Percentiles rank a stretch among this genome's conserved stretches.
Evolutionary conservation across 2,329 filamentous ascomycete genomes (phyloP).

Genomic region (Orbilia oligospora): DNA sequence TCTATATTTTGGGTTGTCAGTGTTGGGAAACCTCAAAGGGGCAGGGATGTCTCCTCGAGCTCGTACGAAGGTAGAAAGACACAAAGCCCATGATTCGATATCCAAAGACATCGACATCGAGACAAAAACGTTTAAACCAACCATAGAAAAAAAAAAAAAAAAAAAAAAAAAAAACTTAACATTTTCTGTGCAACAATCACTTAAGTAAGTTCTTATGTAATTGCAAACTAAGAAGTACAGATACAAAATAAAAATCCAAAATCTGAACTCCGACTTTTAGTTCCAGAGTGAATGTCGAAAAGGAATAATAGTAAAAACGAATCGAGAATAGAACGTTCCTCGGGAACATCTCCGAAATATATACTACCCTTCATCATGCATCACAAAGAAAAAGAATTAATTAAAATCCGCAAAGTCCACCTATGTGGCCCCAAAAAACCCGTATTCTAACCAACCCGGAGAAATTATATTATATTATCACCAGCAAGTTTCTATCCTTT

Average conservation of each 20-base stretch:
- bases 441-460: conserved; percentile 13
- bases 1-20: conserved; percentile 37
- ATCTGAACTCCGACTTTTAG: background rate
- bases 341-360: conserved; percentile 25
- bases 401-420: conserved; percentile 27
- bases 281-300: background rate
- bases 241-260: background rate
- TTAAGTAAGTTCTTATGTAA: too few relatives aligned
- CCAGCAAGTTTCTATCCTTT: background rate
- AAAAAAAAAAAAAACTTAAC: too few relatives aligned
- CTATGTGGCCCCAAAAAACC: background rate
- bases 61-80: conserved; percentile 22
- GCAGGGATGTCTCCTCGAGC: conserved; percentile 7
- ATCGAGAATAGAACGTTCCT: background rate
- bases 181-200: too few relatives aligned
- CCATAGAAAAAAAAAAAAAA: too few relatives aligned
- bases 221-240: too few relatives aligned
- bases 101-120: too few relatives aligned
- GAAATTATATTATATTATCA: background rate
- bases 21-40: conserved; percentile 35
- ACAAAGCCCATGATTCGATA: too few relatives aligned
- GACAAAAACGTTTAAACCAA: too few relatives aligned
- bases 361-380: background rate
- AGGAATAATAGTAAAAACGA: background rate
- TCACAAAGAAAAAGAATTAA: background rate